Evolutionary conservation across 345 rosid species (phyloP), one percentile per base, ranked within the genome.

Genomic region (Luvunga scandens): DNA sequence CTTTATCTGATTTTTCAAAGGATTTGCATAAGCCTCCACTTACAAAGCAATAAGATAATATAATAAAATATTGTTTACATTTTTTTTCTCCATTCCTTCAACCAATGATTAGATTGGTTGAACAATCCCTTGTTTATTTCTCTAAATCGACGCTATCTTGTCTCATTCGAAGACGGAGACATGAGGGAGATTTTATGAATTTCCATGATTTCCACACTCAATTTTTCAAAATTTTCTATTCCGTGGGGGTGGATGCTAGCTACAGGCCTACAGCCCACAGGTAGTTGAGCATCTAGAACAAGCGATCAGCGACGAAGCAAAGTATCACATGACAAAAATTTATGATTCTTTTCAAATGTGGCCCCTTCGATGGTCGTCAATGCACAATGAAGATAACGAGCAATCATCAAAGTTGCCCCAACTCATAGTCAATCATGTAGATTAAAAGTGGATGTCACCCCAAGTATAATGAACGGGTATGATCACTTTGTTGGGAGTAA

Each of bases 91-190:
- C 55, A 31, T 38, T 27, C 8, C 12, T 9, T 42, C n/a, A 27
- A 63, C 19, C 31, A 73, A 76, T 76, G 75, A 81, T 81, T 79
- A 57, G 63, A 57, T 39, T 22, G n/a, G 39, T 64, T 31, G 33
- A 24, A 55, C 45, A 63, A 72, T 67, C 25, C 70, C 74, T 85
- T 55, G 59, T 75, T 33, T 65, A 36, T 75, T 55, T n/a, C 33
- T 39, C 38, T 21, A 30, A 28, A 36, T 28, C 10, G 50, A 71
- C 33, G 36, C 42, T 24, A 71, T 45, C 70, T 87, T 81, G 85
- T 87, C 86, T 79, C 75, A 64, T 75, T 78, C 70, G 39, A 6
- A 60, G 56, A 78, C 72, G 62, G 13, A 77, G 66, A 71, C 67
- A 33, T 2, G 7, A 57, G 36, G 53, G 13, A n/a, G 33, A 42